Percentiles rank a stretch among this genome's conserved stretches.
phyloP scores from a whole-genome alignment of 148 eudicot genomes.

The Linanthus parryae region DNA sequence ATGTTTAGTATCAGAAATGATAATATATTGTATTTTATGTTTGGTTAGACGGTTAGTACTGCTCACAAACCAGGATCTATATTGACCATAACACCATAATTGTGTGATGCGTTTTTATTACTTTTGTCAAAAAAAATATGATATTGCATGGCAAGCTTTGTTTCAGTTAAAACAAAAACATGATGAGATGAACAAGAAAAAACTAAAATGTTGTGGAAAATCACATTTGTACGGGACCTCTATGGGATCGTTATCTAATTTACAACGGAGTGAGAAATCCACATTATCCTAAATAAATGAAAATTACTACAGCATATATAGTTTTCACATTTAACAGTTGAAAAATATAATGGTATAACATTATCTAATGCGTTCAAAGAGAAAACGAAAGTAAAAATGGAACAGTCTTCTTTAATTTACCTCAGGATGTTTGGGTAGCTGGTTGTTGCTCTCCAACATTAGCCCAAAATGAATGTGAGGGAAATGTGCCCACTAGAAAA shows the following conservation, averaged over 20 bases:
- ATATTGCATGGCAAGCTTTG: too few species aligned
- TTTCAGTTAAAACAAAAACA: too few species aligned
- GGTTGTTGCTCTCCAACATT: slow-evolving; percentile 69
- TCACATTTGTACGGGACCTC: too few species aligned
- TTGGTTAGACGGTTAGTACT: too few species aligned
- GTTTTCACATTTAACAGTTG: background rate
- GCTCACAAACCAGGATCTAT: too few species aligned
- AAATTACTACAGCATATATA: background rate
- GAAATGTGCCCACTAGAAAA: slow-evolving; percentile 75
- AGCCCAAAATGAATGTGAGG: slow-evolving; percentile 89
- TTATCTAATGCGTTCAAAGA: background rate
- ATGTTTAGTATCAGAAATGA: too few species aligned
- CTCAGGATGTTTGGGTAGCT: slow-evolving; percentile 41
- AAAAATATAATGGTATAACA: background rate
- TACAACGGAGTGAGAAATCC: background rate
- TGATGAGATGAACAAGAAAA: too few species aligned
- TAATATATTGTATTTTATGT: too few species aligned
- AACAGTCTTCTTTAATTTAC: slow-evolving; percentile 12
- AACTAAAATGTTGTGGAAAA: too few species aligned
- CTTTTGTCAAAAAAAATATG: too few species aligned
- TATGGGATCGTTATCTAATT: background rate
- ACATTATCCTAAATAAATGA: background rate
- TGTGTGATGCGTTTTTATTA: too few species aligned
- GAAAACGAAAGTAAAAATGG: background rate
- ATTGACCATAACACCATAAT: too few species aligned